Evolutionary conservation across 2,329 filamentous ascomycete genomes (phyloP).

Genomic region (Dactylellina sp.): DNA sequence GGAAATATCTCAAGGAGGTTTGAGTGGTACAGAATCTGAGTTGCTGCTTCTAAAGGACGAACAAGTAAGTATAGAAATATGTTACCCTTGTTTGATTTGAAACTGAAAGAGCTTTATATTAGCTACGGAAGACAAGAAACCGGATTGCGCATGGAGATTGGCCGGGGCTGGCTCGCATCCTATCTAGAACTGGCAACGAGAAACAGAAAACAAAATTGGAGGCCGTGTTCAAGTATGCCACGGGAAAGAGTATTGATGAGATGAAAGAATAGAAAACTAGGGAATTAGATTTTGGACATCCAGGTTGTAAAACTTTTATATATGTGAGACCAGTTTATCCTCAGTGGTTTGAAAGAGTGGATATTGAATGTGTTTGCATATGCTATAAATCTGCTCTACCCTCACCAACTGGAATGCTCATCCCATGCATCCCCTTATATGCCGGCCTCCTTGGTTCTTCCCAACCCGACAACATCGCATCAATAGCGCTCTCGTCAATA

Average conservation of each 20-base stretch:
- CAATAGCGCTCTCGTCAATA: conserved; percentile 18
- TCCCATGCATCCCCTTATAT: conserved; percentile 34
- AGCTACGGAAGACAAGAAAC: too few species aligned
- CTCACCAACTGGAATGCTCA: conserved; percentile 26
- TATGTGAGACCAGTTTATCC: too few species aligned
- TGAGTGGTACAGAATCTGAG: too few species aligned
- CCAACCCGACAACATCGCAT: conserved; percentile 16
- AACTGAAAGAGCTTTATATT: too few species aligned
- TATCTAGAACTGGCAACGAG: background rate
- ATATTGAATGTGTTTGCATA: too few species aligned
- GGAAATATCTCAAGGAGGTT: too few species aligned
- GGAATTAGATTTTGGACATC: background rate
- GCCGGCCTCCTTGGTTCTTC: conserved; percentile 15
- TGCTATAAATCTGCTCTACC: background rate
- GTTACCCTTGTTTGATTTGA: too few species aligned
- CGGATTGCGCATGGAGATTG: background rate
- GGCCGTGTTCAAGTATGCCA: background rate
- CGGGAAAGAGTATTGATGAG: background rate
- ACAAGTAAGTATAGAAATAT: too few species aligned
- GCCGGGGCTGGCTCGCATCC: background rate
- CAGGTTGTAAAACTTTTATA: too few species aligned
- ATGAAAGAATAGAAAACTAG: background rate
- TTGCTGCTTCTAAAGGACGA: too few species aligned
- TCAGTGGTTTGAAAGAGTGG: too few species aligned
- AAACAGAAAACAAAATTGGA: background rate